phyloP scores from a whole-genome alignment of 306 rosid species.

The Dalbergia cochinchinensis region DNA sequence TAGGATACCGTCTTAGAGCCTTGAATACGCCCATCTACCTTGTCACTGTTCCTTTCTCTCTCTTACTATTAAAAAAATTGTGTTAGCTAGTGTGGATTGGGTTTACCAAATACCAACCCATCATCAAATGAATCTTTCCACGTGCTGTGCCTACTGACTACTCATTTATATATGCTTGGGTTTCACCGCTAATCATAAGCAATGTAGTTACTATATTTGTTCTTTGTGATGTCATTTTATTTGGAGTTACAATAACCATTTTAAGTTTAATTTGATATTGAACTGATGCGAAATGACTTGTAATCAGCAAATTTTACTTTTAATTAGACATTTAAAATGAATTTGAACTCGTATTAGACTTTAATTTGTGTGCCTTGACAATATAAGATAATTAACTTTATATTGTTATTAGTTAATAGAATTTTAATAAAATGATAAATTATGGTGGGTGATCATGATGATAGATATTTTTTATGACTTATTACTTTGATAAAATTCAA shows the following conservation, averaged over 20 bases:
- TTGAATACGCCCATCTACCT: conserved; percentile 63
- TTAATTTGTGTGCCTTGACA: no score
- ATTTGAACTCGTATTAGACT: no score
- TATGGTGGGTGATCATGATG: no score
- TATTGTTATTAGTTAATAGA: no score
- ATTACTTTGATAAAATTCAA: no score
- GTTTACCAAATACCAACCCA: conserved; percentile 68
- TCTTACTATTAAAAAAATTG: neutral
- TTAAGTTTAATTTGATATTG: neutral
- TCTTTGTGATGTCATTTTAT: neutral
- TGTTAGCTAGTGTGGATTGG: conserved; percentile 55
- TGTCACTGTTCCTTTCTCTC: conserved; percentile 16
- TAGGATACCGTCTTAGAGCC: conserved; percentile 74
- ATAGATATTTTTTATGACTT: no score
- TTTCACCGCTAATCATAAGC: conserved; percentile 73
- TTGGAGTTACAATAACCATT: neutral
- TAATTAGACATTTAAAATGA: no score
- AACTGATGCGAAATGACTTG: neutral
- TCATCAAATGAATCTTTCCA: conserved; percentile 79
- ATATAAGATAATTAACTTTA: no score
- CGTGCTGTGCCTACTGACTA: conserved; percentile 66
- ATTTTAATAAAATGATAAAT: no score
- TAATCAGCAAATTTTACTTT: no score
- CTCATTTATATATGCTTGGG: conserved; percentile 49
- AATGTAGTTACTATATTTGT: neutral